Conservation (phyloP, 1,284 basidiomycete species). For the Leccinum huronense region DNA sequence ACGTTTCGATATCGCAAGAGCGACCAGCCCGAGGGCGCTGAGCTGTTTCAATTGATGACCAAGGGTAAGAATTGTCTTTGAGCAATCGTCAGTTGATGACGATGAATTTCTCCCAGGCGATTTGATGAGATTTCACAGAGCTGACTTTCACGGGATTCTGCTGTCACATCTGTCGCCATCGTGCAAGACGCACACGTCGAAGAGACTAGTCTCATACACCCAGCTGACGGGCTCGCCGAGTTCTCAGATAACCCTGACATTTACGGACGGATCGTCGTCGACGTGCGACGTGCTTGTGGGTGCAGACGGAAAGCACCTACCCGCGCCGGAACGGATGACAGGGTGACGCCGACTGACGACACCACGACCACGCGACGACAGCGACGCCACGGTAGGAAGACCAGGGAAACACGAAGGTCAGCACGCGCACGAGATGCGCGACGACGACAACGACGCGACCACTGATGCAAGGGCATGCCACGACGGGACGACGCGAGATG, state of each 20-base stretch:
- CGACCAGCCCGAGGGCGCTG: slow-evolving; percentile 46
- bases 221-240: slow-evolving; percentile 26
- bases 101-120: slow-evolving; percentile 34
- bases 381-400: no score
- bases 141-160: slow-evolving; percentile 43
- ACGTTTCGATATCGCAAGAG: slow-evolving; percentile 51
- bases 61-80: slow-evolving; percentile 37
- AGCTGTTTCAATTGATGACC: slow-evolving; percentile 46
- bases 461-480: no score
- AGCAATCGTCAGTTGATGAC: neutral
- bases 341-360: no score
- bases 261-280: slow-evolving; percentile 44
- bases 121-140: slow-evolving; percentile 42
- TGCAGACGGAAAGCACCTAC: slow-evolving; percentile 41
- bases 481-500: no score
- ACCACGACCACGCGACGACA: no score
- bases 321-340: no score
- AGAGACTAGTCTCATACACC: slow-evolving; percentile 41
- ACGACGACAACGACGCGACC: no score
- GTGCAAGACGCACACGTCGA: slow-evolving; percentile 37
- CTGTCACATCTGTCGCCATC: slow-evolving; percentile 36
- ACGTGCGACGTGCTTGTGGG: slow-evolving; percentile 51
- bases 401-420: no score
- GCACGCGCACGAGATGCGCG: no score
- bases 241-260: slow-evolving; percentile 38